These are phyloP conservation scores for Leccinum solheimii DNA, from an alignment of 1,284 basidiomycete species.

Conservation along the genomic window DNA sequence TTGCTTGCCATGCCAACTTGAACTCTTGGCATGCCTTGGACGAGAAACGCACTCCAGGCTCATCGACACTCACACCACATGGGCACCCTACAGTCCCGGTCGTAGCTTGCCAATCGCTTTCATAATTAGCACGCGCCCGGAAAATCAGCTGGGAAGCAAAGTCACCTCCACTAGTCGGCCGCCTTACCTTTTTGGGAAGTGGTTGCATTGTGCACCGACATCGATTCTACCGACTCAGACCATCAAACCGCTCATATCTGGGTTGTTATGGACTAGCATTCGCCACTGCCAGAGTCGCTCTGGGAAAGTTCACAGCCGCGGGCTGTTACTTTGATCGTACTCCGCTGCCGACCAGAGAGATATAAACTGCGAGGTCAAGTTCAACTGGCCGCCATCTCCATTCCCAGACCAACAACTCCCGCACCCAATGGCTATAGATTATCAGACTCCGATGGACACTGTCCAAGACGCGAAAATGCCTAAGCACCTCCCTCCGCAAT, in stretches of 20 bases:
- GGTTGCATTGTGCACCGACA: not conserved
- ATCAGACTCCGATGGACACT: not conserved
- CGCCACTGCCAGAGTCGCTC: not conserved
- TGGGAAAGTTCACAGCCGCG: constrained; percentile 3
- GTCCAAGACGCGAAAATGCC: not conserved
- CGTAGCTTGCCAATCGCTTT: not conserved
- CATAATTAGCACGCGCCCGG: not conserved
- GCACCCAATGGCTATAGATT: constrained; percentile 16
- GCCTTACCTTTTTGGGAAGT: not conserved
- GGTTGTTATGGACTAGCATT: not conserved
- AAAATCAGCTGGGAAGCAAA: not conserved
- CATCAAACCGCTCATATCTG: not conserved
- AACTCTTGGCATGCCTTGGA: not conserved
- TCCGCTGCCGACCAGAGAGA: not conserved
- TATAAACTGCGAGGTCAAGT: constrained; percentile 10
- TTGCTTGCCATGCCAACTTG: not conserved
- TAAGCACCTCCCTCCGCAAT: constrained; percentile 44
- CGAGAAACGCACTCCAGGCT: not conserved
- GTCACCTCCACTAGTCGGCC: not conserved
- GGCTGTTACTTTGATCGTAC: not conserved
- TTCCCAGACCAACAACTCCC: not conserved
- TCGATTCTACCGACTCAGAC: not conserved
- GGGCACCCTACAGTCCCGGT: not conserved
- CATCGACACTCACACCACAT: not conserved
- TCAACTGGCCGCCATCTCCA: not conserved